Base-by-base conservation (phyloP, 2,329 filamentous ascomycete genomes). In the Monilinia fructicola region DNA sequence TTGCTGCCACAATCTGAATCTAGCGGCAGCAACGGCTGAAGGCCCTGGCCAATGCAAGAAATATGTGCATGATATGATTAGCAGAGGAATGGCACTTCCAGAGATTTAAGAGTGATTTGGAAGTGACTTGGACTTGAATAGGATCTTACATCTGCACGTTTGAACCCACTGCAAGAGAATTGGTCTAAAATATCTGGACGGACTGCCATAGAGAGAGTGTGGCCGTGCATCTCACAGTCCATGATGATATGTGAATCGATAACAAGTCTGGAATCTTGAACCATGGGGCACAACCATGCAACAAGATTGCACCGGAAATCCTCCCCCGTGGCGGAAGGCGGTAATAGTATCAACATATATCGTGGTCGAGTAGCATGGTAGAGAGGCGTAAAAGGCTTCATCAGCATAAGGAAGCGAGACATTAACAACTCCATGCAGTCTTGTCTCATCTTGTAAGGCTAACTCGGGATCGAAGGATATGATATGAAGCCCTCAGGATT, bases 381-480 rank as follows among this genome's bases (percentile, higher is more conserved):
- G 42, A 23, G 38, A 54, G 26, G 46, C 26, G 38, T 38, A 14
- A 38, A 46, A 55, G 26, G 18, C 52, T 55, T 64, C 40, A 16
- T 55, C 44, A 18, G 16, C 21, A 54, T 21, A 38, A 18, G 31
- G 53, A 55, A n/a, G 31, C 31, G 31, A 55, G 38, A 54, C 42
- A 44, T 40, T 18, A 21, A 58, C 28, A 26, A 6, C 31, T 0
- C 14, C 16, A 21, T 61, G 21, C 55, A 52, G 35, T 55, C 50
- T 64, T 64, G 61, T 55, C 52, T 64, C 52, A 63, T 64, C 26
- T 31, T 14, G 52, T 55, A 55, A 54, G 52, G 61, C 52, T 64
- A 52, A 64, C 21, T 64, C 40, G n/a, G 61, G 55, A 64, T 55
- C 38, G 28, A 38, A 16, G 42, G 10, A n/a, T 6, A 35, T 35